Conservation (phyloP, 2,329 filamentous ascomycete genomes). For the Nemania serpens region DNA sequence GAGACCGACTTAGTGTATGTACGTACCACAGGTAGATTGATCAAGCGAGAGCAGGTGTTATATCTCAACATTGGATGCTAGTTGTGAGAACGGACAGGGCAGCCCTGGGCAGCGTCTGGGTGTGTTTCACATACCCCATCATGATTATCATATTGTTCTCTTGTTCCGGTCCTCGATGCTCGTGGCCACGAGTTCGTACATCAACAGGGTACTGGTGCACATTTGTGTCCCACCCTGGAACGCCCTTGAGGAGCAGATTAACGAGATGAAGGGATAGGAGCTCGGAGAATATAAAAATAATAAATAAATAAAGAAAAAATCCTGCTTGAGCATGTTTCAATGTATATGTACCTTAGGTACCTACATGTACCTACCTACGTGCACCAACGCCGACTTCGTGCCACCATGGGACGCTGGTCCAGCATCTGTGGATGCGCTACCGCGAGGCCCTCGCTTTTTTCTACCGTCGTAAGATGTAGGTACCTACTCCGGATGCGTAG, state of each 20-base stretch:
- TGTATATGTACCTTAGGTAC: neutral
- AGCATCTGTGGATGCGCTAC: slow-evolving; percentile 1
- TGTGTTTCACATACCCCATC: slow-evolving; percentile 3
- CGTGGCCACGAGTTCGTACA: neutral
- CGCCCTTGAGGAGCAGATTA: neutral
- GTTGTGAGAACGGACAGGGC: neutral
- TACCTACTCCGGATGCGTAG: neutral
- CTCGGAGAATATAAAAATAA: neutral
- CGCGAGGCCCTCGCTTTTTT: slow-evolving; percentile 15
- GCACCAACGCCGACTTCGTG: neutral
- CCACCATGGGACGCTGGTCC: slow-evolving; percentile 4
- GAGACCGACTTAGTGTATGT: neutral
- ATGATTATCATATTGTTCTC: neutral
- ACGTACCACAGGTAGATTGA: neutral
- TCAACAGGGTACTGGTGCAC: slow-evolving; percentile 3
- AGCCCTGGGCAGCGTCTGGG: neutral
- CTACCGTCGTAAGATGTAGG: neutral
- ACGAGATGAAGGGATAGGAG: slow-evolving; percentile 8
- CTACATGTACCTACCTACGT: neutral
- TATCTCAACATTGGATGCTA: too few relatives aligned
- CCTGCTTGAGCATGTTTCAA: too few relatives aligned
- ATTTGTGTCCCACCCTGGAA: slow-evolving; percentile 15
- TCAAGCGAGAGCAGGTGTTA: too few relatives aligned
- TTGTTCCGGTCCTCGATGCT: neutral
- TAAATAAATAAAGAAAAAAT: too few relatives aligned